A percentile compares a stretch with the other conserved stretches of the same genome.
Evolutionary conservation across 495 filamentous ascomycete species (phyloP).

Genomic region (Choiromyces venosus): DNA sequence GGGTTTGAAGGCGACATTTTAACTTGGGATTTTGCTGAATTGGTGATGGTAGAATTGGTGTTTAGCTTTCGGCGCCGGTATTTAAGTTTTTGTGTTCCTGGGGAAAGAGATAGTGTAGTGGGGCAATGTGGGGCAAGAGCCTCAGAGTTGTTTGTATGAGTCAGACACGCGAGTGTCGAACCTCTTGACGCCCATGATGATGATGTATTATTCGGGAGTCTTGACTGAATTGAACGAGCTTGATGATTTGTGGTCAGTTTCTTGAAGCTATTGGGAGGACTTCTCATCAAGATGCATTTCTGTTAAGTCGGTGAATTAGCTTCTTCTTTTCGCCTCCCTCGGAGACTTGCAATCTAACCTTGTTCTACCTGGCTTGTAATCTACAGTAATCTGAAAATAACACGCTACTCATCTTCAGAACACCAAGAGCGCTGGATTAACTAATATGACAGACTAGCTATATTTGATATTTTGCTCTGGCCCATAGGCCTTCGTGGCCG

Average conservation of each 20-base stretch:
- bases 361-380: not conserved
- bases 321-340: not conserved
- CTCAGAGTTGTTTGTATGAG: not conserved
- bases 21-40: constrained; percentile 4
- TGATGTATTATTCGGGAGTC: not conserved
- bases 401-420: not conserved
- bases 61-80: not conserved
- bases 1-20: constrained; percentile 36
- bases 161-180: not conserved
- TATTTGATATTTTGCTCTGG: no score
- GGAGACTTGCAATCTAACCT: not conserved
- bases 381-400: not conserved
- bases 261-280: not conserved
- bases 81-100: not conserved
- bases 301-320: not conserved
- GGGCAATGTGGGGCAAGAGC: not conserved
- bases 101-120: not conserved
- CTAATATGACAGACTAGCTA: not conserved
- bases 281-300: not conserved
- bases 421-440: not conserved
- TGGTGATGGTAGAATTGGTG: not conserved
- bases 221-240: not conserved
- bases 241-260: not conserved
- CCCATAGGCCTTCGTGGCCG: no score
- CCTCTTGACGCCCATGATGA: not conserved